Evolutionary conservation across 2,329 filamentous ascomycete species (phyloP).

Genomic region (Fulvia fulva): DNA sequence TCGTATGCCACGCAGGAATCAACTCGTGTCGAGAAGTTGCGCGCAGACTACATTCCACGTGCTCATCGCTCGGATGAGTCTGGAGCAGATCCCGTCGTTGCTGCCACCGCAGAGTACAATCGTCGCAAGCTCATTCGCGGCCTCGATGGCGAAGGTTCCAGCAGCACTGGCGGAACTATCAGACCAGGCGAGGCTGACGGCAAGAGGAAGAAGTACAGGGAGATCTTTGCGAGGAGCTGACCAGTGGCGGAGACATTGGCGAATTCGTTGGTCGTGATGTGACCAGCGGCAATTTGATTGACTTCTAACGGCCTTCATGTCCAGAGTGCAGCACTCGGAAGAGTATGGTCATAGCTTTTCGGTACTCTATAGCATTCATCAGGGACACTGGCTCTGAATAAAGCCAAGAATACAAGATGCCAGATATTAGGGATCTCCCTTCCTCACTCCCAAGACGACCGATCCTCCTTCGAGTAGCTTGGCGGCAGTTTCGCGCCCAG

Average conservation of each 20-base stretch:
- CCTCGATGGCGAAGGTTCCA: conserved; percentile 3
- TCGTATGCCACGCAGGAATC: conserved; percentile 19
- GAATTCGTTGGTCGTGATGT: no score
- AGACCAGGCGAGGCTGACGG: not conserved
- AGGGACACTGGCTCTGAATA: no score
- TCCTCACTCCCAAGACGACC: not conserved
- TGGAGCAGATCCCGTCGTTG: not conserved
- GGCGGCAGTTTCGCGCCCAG: not conserved
- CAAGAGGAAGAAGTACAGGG: not conserved
- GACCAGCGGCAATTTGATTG: not conserved
- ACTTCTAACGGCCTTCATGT: not conserved
- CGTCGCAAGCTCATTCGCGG: not conserved
- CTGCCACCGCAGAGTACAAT: not conserved
- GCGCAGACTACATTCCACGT: not conserved
- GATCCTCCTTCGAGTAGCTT: not conserved
- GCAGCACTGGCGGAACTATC: not conserved
- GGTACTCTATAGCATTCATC: no score
- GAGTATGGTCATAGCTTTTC: not conserved
- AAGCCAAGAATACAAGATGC: no score
- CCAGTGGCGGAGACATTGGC: not conserved
- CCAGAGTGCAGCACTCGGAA: not conserved
- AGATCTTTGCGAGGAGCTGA: not conserved
- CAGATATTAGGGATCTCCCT: not conserved
- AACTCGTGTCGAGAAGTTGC: conserved; percentile 1
- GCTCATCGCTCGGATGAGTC: not conserved